Evolutionary conservation across 1,139 yeast species (phyloP).

Genomic region (Pichia sp.): DNA sequence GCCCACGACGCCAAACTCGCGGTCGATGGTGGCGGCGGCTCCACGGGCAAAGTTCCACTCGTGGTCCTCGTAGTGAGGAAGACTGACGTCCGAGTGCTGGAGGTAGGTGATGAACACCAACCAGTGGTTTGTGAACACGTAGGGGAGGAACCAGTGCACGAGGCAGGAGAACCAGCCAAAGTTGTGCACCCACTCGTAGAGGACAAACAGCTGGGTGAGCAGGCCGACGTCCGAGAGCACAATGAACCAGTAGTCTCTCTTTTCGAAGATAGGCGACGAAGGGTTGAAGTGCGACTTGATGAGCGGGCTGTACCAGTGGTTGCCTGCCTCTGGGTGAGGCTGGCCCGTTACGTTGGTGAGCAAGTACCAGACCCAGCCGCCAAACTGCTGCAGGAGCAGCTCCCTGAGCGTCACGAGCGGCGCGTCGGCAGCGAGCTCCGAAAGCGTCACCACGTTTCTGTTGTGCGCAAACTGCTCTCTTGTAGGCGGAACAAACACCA

Average conservation of each 20-base stretch:
- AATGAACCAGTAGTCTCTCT: slow-evolving; percentile 64
- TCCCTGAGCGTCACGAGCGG: slow-evolving; percentile 58
- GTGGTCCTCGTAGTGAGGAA: slow-evolving; percentile 71
- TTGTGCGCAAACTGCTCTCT: slow-evolving; percentile 49
- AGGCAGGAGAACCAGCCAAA: slow-evolving; percentile 62
- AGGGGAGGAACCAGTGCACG: slow-evolving; percentile 74
- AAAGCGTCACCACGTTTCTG: slow-evolving; percentile 39
- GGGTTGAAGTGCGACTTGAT: slow-evolving; percentile 67
- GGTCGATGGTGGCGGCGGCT: slow-evolving; percentile 83
- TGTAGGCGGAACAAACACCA: slow-evolving; percentile 69
- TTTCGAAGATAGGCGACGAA: slow-evolving; percentile 65
- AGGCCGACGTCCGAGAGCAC: slow-evolving; percentile 72
- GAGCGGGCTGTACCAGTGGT: slow-evolving; percentile 37
- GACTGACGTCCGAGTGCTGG: slow-evolving; percentile 76
- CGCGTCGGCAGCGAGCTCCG: slow-evolving; percentile 67
- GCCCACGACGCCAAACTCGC: slow-evolving; percentile 80
- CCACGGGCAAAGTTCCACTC: slow-evolving; percentile 89
- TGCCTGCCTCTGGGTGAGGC: slow-evolving; percentile 42
- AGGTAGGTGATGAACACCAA: slow-evolving; percentile 78
- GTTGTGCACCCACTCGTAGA: slow-evolving; percentile 59
- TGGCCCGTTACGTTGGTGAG: slow-evolving; percentile 76
- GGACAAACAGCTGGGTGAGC: slow-evolving; percentile 45
- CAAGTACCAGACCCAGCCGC: slow-evolving; percentile 70
- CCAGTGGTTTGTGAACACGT: slow-evolving; percentile 85
- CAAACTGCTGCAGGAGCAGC: slow-evolving; percentile 65